phyloP scores from a whole-genome alignment of 179 eudicot genomes.

The Silene coronaria region DNA sequence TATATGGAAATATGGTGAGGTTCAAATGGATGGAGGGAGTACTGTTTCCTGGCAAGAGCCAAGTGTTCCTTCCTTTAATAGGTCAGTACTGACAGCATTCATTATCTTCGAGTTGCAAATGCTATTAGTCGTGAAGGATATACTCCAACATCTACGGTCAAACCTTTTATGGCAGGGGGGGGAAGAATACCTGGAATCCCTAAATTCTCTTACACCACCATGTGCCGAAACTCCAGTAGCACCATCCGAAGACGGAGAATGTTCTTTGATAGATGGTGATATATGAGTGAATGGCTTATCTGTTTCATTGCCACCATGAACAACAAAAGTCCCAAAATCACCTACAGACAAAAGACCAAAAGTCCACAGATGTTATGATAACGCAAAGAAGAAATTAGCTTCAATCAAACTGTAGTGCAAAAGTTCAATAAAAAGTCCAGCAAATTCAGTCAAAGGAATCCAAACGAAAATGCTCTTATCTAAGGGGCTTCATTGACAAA shows the following conservation, averaged over 20 bases:
- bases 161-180: neutral
- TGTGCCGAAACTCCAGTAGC: slow-evolving; percentile 32
- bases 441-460: neutral
- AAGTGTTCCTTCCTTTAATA: neutral
- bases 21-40: too few species aligned
- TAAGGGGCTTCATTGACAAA: neutral
- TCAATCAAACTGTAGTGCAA: neutral
- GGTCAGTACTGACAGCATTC: neutral
- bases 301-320: slow-evolving; percentile 55
- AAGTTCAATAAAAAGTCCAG: neutral
- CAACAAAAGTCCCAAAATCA: slow-evolving; percentile 80
- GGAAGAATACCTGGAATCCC: slow-evolving; percentile 28
- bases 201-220: slow-evolving; percentile 35
- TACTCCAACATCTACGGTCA: neutral
- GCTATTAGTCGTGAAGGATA: neutral
- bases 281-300: slow-evolving; percentile 34
- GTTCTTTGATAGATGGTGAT: slow-evolving; percentile 19
- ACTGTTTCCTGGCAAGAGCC: neutral
- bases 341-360: slow-evolving; percentile 38
- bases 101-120: neutral
- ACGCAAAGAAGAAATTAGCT: neutral
- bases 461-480: neutral
- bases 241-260: slow-evolving; percentile 30
- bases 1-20: too few species aligned
- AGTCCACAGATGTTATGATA: neutral